phyloP scores from a whole-genome alignment of 1,284 basidiomycete species.

The Ustilago xerochloae region DNA sequence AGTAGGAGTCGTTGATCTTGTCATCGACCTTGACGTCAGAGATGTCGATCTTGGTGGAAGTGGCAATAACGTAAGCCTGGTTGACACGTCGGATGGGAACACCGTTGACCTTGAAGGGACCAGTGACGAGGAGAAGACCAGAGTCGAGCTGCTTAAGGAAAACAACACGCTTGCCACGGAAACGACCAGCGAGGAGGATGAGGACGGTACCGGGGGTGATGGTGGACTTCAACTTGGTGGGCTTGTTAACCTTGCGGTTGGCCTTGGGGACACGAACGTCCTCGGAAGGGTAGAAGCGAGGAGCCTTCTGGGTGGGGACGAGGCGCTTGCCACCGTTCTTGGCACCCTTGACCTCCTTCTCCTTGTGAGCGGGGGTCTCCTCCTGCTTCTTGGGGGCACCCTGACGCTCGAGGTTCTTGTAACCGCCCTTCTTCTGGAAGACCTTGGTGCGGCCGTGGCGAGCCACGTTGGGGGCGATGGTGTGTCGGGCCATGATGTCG shows the following conservation, averaged over 20 bases:
- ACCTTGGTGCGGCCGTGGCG: slow-evolving; percentile 74
- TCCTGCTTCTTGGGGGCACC: slow-evolving; percentile 75
- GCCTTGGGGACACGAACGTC: slow-evolving; percentile 89
- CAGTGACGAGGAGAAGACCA: slow-evolving; percentile 93
- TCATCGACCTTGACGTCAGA: slow-evolving; percentile 76
- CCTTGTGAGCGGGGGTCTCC: slow-evolving; percentile 73
- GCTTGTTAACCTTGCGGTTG: slow-evolving; percentile 82
- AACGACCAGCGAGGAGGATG: slow-evolving; percentile 96
- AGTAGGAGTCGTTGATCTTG: slow-evolving; percentile 95
- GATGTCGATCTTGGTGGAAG: slow-evolving; percentile 93
- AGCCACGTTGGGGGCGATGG: slow-evolving; percentile 84
- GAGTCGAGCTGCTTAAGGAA: slow-evolving; percentile 96
- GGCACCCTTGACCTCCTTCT: slow-evolving; percentile 86
- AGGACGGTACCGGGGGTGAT: slow-evolving; percentile 96
- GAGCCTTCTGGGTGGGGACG: slow-evolving; percentile 84
- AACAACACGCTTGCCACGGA: slow-evolving; percentile 97
- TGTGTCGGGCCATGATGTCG: slow-evolving; percentile 85
- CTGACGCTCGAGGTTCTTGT: slow-evolving; percentile 79
- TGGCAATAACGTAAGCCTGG: slow-evolving; percentile 99
- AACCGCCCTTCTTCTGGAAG: slow-evolving; percentile 81
- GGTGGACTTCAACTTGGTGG: slow-evolving; percentile 80
- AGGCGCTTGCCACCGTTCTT: slow-evolving; percentile 91
- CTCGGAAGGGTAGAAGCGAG: slow-evolving; percentile 96
- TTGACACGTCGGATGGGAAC: slow-evolving; percentile 97
- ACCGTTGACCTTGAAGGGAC: slow-evolving; percentile 98